Conservation (phyloP, 2,329 filamentous ascomycete species). For the Davidsoniella neocaledoniae region DNA sequence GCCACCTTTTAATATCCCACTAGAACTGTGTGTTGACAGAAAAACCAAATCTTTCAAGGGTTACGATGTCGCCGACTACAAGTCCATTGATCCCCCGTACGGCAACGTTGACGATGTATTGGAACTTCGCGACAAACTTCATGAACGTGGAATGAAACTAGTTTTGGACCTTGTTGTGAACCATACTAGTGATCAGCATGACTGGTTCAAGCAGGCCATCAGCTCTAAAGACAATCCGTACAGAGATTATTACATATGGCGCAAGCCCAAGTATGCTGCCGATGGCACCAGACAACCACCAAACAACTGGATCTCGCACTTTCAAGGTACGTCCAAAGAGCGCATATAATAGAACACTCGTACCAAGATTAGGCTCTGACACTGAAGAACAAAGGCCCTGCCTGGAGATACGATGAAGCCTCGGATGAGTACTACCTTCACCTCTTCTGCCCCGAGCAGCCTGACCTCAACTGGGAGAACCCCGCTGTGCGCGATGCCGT, state of each 20-base stretch:
- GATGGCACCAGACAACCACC: constrained; percentile 43
- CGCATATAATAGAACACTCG: not conserved
- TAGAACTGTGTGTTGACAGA: not conserved
- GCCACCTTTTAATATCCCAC: constrained; percentile 15
- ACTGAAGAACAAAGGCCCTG: constrained; percentile 20
- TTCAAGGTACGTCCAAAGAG: constrained; percentile 4
- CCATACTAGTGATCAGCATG: constrained; percentile 46
- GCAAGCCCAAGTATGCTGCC: constrained; percentile 35
- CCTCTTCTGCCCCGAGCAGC: constrained; percentile 54
- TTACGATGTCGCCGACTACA: constrained; percentile 56
- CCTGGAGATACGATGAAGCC: constrained; percentile 32
- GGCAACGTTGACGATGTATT: constrained; percentile 54
- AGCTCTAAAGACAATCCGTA: constrained; percentile 36
- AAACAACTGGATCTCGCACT: constrained; percentile 34
- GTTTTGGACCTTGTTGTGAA: constrained; percentile 61
- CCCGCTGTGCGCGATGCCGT: constrained; percentile 45
- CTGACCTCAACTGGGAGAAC: constrained; percentile 67
- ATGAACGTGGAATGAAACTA: constrained; percentile 48
- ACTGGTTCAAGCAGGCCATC: constrained; percentile 53
- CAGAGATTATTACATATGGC: constrained; percentile 51
- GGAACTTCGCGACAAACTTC: constrained; percentile 39
- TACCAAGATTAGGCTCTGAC: not conserved
- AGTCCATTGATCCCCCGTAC: constrained; percentile 46
- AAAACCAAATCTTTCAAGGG: constrained; percentile 23
- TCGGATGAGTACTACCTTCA: constrained; percentile 43